phyloP scores from a whole-genome alignment of 441 rosid species.

The Euphorbia celastroides region DNA sequence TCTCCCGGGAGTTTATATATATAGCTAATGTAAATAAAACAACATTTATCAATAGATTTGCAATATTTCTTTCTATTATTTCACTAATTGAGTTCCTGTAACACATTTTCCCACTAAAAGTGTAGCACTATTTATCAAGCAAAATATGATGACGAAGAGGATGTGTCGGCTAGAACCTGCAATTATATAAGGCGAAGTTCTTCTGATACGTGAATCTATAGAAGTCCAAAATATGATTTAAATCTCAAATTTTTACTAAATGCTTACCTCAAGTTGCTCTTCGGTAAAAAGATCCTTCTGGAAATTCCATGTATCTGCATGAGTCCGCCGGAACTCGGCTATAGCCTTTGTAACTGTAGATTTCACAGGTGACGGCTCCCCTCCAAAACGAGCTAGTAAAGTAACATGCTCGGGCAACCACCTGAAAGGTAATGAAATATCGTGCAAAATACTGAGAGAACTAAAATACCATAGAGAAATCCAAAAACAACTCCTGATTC shows the following conservation, averaged over 20 bases:
- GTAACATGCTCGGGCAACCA: conserved; percentile 98
- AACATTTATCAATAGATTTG: conserved; percentile 19
- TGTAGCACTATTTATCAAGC: conserved; percentile 51
- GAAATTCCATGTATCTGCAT: conserved; percentile 96
- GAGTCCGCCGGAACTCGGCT: conserved; percentile 96
- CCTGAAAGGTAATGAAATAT: conserved; percentile 29
- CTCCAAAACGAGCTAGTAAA: conserved; percentile 71
- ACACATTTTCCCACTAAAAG: conserved; percentile 11
- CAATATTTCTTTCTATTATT: conserved; percentile 19
- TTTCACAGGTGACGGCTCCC: conserved; percentile 89
- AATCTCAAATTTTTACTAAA: not conserved
- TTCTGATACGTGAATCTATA: conserved; percentile 1
- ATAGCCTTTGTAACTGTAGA: conserved; percentile 94
- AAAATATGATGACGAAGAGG: conserved; percentile 91
- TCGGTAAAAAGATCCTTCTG: conserved; percentile 90
- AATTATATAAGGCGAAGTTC: conserved; percentile 15
- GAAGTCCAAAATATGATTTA: not conserved
- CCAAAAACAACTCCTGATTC: conserved; percentile 3
- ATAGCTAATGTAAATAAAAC: conserved; percentile 30
- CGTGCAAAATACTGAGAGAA: not conserved
- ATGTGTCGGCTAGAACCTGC: conserved; percentile 96
- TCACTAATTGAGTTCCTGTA: conserved; percentile 21
- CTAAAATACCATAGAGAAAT: not conserved
- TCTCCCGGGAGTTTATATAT: conserved; percentile 12
- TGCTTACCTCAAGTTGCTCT: conserved; percentile 94